Evolutionary conservation across 345 rosid species (phyloP).

Genomic region (Melaleuca alternifolia): DNA sequence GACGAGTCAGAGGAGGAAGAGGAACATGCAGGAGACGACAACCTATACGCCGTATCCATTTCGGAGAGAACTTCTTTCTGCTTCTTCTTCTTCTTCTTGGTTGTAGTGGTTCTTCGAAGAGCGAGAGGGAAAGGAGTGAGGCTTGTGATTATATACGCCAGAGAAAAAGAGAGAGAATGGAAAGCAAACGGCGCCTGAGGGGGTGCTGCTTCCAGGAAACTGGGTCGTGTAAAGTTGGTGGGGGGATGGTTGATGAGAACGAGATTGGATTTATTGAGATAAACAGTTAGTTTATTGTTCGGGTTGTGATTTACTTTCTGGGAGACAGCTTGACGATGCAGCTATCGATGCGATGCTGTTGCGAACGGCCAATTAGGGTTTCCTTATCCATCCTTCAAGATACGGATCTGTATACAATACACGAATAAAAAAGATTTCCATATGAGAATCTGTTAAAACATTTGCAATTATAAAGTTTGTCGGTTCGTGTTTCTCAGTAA

Average conservation of each 20-base stretch:
- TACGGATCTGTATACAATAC: no score
- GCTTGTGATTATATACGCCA: neutral
- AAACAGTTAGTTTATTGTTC: neutral
- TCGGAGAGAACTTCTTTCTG: neutral
- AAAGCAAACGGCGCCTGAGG: neutral
- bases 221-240: slow-evolving; percentile 2
- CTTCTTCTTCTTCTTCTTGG: neutral
- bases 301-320: neutral
- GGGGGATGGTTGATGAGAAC: neutral
- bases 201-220: slow-evolving; percentile 4
- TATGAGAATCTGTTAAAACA: no score
- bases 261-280: neutral
- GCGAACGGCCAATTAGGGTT: neutral
- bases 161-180: neutral
- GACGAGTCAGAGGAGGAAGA: neutral
- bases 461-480: no score
- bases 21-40: neutral
- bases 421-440: no score
- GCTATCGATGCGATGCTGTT: neutral
- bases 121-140: neutral
- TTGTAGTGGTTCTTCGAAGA: neutral
- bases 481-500: accelerated
- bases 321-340: neutral
- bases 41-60: neutral
- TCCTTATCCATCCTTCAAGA: neutral